Conservation (phyloP, 2,329 filamentous ascomycete genomes). For the Neonectria coccinea region DNA sequence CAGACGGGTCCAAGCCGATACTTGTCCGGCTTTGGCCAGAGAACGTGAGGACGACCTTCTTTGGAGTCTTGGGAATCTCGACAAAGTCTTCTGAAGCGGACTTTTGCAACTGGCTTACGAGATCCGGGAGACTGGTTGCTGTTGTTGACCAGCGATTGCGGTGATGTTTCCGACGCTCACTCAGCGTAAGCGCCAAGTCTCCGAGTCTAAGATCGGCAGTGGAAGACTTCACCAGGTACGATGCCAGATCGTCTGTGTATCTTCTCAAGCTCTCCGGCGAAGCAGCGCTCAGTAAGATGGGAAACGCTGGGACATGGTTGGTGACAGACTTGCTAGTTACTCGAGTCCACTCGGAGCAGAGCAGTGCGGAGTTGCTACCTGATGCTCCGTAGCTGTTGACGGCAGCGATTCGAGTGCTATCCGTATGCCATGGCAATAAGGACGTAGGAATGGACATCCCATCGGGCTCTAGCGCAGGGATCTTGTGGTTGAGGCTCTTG, state of each 20-base stretch:
- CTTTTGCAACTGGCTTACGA: slow-evolving; percentile 18
- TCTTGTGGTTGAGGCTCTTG: slow-evolving; percentile 45
- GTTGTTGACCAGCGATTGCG: slow-evolving; percentile 29
- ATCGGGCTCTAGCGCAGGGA: slow-evolving; percentile 33
- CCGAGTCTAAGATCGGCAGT: slow-evolving; percentile 15
- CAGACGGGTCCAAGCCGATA: slow-evolving; percentile 25
- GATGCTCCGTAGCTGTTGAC: slow-evolving; percentile 54
- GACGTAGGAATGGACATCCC: slow-evolving; percentile 26
- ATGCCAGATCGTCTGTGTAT: slow-evolving; percentile 18
- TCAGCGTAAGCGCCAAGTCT: slow-evolving; percentile 32
- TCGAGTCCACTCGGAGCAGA: slow-evolving; percentile 33
- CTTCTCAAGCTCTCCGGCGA: slow-evolving; percentile 24
- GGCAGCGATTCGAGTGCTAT: slow-evolving; percentile 36
- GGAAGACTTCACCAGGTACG: slow-evolving; percentile 16
- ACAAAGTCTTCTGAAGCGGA: neutral
- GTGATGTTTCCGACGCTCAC: slow-evolving; percentile 34
- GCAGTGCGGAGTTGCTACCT: slow-evolving; percentile 49
- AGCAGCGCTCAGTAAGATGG: slow-evolving; percentile 31
- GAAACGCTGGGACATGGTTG: slow-evolving; percentile 1
- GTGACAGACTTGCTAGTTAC: slow-evolving; percentile 2
- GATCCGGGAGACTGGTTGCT: slow-evolving; percentile 8
- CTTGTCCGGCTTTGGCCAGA: slow-evolving; percentile 50
- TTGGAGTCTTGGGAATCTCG: slow-evolving; percentile 21
- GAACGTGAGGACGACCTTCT: slow-evolving; percentile 51
- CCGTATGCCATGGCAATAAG: slow-evolving; percentile 35